phyloP scores from a whole-genome alignment of 2,329 filamentous ascomycete genomes.

The Blastomyces gilchristii region DNA sequence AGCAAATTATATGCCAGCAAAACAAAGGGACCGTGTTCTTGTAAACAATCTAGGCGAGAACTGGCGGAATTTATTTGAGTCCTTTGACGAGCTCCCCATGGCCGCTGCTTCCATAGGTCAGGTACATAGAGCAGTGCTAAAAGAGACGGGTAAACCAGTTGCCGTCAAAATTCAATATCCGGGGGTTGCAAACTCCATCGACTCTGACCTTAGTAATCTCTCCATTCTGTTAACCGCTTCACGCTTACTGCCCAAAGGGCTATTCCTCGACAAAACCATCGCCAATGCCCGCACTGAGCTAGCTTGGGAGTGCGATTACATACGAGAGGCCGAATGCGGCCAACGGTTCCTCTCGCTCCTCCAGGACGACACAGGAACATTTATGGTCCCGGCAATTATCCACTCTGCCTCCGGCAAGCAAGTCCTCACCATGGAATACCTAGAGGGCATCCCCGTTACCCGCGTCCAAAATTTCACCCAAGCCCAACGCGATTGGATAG shows the following conservation, averaged over 20 bases:
- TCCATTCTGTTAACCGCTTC: conserved; percentile 84
- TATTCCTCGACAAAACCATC: conserved; percentile 95
- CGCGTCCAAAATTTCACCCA: conserved; percentile 67
- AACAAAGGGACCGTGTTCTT: conserved; percentile 80
- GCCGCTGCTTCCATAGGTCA: conserved; percentile 96
- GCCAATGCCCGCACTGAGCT: conserved; percentile 87
- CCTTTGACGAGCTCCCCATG: conserved; percentile 84
- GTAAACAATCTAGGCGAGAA: conserved; percentile 64
- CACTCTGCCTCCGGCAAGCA: conserved; percentile 70
- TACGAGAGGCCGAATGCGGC: conserved; percentile 74
- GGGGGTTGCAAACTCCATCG: conserved; percentile 88
- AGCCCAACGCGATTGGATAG: conserved; percentile 87
- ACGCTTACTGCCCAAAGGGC: conserved; percentile 74
- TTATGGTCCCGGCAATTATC: conserved; percentile 69
- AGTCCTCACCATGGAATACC: conserved; percentile 86
- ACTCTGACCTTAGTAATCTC: conserved; percentile 90
- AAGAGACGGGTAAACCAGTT: conserved; percentile 62
- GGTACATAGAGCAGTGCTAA: conserved; percentile 76
- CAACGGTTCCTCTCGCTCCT: conserved; percentile 67
- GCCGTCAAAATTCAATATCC: conserved; percentile 98
- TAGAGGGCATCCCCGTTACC: conserved; percentile 78
- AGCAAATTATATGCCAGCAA: conserved; percentile 95
- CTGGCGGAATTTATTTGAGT: conserved; percentile 73
- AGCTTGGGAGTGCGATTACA: conserved; percentile 94
- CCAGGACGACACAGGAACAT: conserved; percentile 60